Conservation (phyloP, 345 rosid species). For the Pugionium cornutum region DNA sequence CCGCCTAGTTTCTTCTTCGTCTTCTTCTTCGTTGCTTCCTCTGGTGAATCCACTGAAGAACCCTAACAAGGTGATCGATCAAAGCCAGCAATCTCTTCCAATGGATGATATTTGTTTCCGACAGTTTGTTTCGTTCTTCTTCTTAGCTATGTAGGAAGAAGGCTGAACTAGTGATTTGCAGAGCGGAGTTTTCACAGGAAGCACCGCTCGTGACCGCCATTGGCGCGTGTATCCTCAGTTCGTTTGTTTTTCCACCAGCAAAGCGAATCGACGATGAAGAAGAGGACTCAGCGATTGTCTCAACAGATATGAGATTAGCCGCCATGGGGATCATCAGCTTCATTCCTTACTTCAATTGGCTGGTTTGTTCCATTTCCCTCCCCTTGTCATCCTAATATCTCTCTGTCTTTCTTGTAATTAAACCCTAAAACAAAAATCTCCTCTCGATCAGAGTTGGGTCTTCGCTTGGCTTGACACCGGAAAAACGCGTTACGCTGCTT, state of each 20-base stretch:
- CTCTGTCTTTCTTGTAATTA: background rate
- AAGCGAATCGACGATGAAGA: constrained; percentile 39
- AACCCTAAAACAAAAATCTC: background rate
- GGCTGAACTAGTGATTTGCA: constrained; percentile 46
- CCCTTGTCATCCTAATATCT: background rate
- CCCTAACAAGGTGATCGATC: constrained; percentile 42
- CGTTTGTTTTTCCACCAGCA: constrained; percentile 59
- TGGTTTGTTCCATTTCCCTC: constrained; percentile 45
- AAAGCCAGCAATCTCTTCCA: background rate
- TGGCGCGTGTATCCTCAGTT: constrained; percentile 74
- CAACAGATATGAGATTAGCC: constrained; percentile 72
- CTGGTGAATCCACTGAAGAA: background rate
- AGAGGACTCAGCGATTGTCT: constrained; percentile 54
- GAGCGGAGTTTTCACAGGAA: constrained; percentile 67
- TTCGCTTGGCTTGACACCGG: constrained; percentile 98
- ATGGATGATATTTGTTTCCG: background rate
- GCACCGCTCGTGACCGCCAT: constrained; percentile 73
- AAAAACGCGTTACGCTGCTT: constrained; percentile 72
- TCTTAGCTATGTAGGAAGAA: constrained; percentile 33
- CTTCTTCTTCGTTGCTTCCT: constrained; percentile 1
- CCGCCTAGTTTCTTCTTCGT: constrained; percentile 15
- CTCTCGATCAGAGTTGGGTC: constrained; percentile 77
- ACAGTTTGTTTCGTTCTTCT: background rate
- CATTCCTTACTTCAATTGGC: constrained; percentile 97
- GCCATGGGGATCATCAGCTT: constrained; percentile 94